Percentiles rank a stretch among this genome's conserved stretches.
Evolutionary conservation across 2,329 filamentous ascomycete genomes (phyloP).

Genomic region (Calonectria pseudoturangicola): DNA sequence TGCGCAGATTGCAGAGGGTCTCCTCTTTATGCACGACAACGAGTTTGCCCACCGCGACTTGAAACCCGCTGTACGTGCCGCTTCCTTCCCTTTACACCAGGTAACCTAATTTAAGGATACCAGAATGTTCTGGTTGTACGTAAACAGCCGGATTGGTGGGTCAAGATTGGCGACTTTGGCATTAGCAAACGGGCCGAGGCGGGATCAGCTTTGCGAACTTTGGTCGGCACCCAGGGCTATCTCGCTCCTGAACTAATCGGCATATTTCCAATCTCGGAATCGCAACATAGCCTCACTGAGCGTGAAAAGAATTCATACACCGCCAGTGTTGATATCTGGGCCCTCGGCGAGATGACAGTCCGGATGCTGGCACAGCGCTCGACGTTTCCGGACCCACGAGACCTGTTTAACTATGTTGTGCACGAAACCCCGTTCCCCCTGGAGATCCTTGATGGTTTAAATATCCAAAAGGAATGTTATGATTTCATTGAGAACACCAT

Average conservation of each 20-base stretch:
- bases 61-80: background rate
- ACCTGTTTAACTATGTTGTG: background rate
- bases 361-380: background rate
- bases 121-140: background rate
- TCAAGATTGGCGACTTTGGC: constrained; percentile 6
- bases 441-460: background rate
- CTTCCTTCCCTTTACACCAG: background rate
- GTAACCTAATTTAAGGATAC: background rate
- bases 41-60: constrained; percentile 2
- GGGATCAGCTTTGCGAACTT: background rate
- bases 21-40: background rate
- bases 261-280: background rate
- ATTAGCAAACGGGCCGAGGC: background rate
- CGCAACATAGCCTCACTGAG: too few species aligned
- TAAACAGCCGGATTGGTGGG: background rate
- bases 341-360: background rate
- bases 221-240: background rate
- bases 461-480: background rate
- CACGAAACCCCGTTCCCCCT: constrained; percentile 2
- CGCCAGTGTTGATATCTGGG: background rate
- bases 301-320: too few species aligned
- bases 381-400: background rate
- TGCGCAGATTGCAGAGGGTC: background rate
- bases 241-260: background rate
- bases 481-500: background rate